Base-by-base conservation (phyloP, 257 asterid species). In the Solanum rostratum region DNA sequence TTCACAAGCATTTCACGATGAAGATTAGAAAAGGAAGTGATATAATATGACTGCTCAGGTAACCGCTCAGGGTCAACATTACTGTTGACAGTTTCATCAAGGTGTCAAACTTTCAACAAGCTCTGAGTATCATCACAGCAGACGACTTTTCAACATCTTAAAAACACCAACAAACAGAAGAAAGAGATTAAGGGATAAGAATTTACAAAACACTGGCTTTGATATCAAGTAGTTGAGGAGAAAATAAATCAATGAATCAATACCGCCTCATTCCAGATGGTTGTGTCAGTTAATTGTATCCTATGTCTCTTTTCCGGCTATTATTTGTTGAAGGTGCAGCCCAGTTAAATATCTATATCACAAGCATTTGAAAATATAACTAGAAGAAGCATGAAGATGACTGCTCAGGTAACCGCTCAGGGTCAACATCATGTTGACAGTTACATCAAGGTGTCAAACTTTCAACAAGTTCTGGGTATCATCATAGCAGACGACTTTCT, bases 331-430 rank as follows among this genome's bases (percentile, higher is more conserved):
- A 74, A 45, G 13, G 37, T 24, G 80, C 30, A n/a, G 10, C 45
- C 57, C 39, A 73, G 53, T n/a, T 73, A 18, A 73, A 13, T n/a
- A 13, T 46, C 24, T 16, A 74, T 24, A 22, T 46, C 81, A 76
- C 10, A 49, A 49, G 59, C 13, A 22, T 29, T 78, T 50, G 27
- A 78, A 27, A 78, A 39, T 54, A 76, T 78, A 7, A 78, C 63
- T 22, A 78, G 46, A 78, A 27, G 46, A 78, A 71, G 55, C 29
- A 33, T 54, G 16, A 49, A 79, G 8, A 30, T 12, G 84, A 69
- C 63, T 87, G 90, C 85, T 87, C 85, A 83, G 90, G 68, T 87
- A 87, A 87, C 90, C 86, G 85, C 89, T 85, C 88, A 87, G 89
- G 71, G 73, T 84, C 83, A 84, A 87, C 89, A 82, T 8, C 19